A percentile compares a stretch with the other conserved stretches of the same genome.
These are phyloP conservation scores for Elongisporangium senticosum DNA, from an alignment of 352 stramenopile genomes.

Conservation along the genomic window DNA sequence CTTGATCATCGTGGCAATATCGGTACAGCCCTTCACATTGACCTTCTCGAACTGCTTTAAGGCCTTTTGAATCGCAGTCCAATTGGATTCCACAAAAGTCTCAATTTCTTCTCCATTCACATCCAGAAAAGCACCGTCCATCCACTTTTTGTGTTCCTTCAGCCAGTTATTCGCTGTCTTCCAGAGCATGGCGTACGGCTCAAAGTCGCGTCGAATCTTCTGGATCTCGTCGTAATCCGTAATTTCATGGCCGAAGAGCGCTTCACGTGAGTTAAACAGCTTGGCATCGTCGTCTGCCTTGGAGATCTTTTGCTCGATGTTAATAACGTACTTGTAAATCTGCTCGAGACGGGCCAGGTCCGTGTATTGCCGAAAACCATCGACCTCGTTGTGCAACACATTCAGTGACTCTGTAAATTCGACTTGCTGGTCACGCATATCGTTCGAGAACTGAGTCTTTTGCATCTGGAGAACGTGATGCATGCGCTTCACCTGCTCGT, in stretches of 20 bases:
- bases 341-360: slow-evolving; percentile 82
- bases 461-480: slow-evolving; percentile 74
- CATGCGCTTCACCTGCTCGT: slow-evolving; percentile 83
- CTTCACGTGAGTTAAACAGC: slow-evolving; percentile 91
- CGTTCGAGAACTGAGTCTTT: slow-evolving; percentile 77
- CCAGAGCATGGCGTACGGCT: slow-evolving; percentile 94
- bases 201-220: slow-evolving; percentile 89
- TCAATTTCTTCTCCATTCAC: slow-evolving; percentile 92
- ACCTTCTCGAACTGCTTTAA: slow-evolving; percentile 93
- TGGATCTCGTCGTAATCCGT: slow-evolving; percentile 90
- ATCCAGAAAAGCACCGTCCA: slow-evolving; percentile 85
- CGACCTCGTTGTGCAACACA: slow-evolving; percentile 84
- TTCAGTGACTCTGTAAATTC: slow-evolving; percentile 86
- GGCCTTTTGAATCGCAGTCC: slow-evolving; percentile 81
- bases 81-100: slow-evolving; percentile 82
- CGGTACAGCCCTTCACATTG: slow-evolving; percentile 76
- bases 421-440: slow-evolving; percentile 92
- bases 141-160: slow-evolving; percentile 91
- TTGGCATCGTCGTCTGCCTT: slow-evolving; percentile 86
- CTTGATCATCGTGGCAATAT: slow-evolving; percentile 90
- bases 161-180: slow-evolving; percentile 89
- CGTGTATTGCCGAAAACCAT: slow-evolving; percentile 82
- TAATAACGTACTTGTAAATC: slow-evolving; percentile 83
- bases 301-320: slow-evolving; percentile 83
- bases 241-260: slow-evolving; percentile 81